These are phyloP conservation scores for Fusarium sp. DNA, from an alignment of 2,329 filamentous ascomycete genomes.

Conservation along the genomic window DNA sequence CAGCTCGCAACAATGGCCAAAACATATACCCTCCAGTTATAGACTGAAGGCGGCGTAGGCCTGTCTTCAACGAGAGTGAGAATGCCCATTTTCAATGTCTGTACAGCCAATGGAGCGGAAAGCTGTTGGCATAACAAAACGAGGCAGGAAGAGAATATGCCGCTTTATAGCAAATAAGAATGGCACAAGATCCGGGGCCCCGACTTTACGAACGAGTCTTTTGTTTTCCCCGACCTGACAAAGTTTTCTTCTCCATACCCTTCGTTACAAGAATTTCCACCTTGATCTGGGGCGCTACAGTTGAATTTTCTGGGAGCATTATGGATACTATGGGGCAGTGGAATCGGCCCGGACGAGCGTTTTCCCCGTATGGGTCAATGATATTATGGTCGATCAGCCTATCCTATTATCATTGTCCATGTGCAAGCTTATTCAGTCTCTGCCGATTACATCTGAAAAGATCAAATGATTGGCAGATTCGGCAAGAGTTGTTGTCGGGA, in stretches of 20 bases:
- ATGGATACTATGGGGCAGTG: constrained; percentile 22
- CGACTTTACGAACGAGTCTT: constrained; percentile 14
- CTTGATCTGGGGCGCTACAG: constrained; percentile 20
- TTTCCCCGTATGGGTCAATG: constrained; percentile 24
- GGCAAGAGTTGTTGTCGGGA: background rate
- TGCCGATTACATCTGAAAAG: background rate
- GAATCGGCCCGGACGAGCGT: constrained; percentile 32
- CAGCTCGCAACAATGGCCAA: constrained; percentile 54
- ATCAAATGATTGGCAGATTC: constrained; percentile 10
- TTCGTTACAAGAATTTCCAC: constrained; percentile 25
- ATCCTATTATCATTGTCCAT: too few species aligned
- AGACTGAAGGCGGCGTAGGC: constrained; percentile 54
- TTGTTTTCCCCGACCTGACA: constrained; percentile 15
- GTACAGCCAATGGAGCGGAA: constrained; percentile 1
- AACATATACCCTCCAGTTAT: constrained; percentile 53
- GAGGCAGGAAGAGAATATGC: background rate
- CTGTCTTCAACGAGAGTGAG: constrained; percentile 53
- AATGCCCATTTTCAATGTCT: constrained; percentile 42
- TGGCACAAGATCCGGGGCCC: constrained; percentile 26
- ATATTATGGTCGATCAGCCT: constrained; percentile 1
- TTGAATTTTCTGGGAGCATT: constrained; percentile 1
- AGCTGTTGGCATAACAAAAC: background rate
- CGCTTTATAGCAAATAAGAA: constrained; percentile 20
- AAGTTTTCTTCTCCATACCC: constrained; percentile 31
- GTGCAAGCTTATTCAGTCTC: too few species aligned